phyloP scores from a whole-genome alignment of 2,329 filamentous ascomycete genomes.

The Huntiella abstrusa region DNA sequence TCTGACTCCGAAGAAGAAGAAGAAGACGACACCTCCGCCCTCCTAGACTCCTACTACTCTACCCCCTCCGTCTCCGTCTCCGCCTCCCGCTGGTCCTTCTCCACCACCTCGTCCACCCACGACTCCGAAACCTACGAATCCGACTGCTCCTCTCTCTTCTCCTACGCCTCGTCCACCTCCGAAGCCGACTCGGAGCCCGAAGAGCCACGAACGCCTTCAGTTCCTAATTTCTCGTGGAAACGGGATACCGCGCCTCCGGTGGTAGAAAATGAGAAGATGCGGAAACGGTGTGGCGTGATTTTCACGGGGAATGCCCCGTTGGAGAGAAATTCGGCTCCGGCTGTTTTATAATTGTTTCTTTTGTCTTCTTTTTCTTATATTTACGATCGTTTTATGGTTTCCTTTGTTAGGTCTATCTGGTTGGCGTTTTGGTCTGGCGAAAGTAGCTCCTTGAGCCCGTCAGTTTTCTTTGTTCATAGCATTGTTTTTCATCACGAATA shows the following conservation, averaged over 20 bases:
- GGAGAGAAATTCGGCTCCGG: conserved; percentile 12
- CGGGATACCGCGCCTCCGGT: conserved; percentile 7
- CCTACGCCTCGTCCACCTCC: background rate
- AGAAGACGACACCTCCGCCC: conserved; percentile 4
- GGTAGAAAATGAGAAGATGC: conserved; percentile 10
- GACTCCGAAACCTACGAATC: conserved; percentile 8
- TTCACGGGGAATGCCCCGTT: conserved; percentile 12
- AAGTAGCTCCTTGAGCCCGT: background rate
- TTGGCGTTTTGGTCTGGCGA: background rate
- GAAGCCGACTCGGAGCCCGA: conserved; percentile 7
- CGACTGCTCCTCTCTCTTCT: conserved; percentile 9
- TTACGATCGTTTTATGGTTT: background rate
- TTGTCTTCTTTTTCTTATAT: conserved; percentile 1
- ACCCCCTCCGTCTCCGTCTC: background rate
- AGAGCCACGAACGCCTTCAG: conserved; percentile 1
- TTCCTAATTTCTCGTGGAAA: conserved; percentile 15
- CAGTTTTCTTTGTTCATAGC: conserved; percentile 1
- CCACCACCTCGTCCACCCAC: conserved; percentile 12
- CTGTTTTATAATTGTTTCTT: conserved; percentile 8
- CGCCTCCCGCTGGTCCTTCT: conserved; percentile 15
- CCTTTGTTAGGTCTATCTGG: background rate
- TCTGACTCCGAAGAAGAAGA: background rate
- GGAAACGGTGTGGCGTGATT: conserved; percentile 15
- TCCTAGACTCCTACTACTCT: conserved; percentile 8
- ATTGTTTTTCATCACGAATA: conserved; percentile 5